A percentile compares a stretch with the other conserved stretches of the same genome.
Evolutionary conservation across 2,329 filamentous ascomycete species (phyloP).

Genomic region (Ceratocystis destructans): DNA sequence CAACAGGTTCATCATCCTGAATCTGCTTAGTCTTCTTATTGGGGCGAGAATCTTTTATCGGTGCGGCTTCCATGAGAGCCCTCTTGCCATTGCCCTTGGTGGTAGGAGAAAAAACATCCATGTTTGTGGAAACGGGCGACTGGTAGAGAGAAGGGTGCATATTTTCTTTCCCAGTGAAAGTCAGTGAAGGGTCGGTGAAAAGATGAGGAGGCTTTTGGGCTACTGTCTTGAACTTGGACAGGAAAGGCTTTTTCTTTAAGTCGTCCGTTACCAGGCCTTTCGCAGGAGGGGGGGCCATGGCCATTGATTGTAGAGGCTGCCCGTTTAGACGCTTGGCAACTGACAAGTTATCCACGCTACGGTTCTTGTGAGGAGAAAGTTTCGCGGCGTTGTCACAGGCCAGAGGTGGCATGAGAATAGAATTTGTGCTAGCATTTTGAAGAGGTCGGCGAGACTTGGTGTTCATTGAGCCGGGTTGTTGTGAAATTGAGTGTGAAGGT

Average conservation of each 20-base stretch:
- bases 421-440: constrained; percentile 16
- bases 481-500: neutral
- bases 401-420: constrained; percentile 9
- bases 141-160: constrained; percentile 38
- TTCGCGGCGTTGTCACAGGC: neutral
- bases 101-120: constrained; percentile 34
- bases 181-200: constrained; percentile 28
- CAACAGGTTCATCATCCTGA: constrained; percentile 10
- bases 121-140: constrained; percentile 31
- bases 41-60: constrained; percentile 53
- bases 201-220: constrained; percentile 36
- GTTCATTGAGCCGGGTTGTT: neutral
- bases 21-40: constrained; percentile 57
- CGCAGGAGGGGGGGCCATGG: constrained; percentile 50
- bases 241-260: constrained; percentile 46
- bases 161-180: constrained; percentile 41
- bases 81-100: constrained; percentile 29
- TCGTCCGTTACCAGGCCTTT: constrained; percentile 44
- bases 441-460: constrained; percentile 16
- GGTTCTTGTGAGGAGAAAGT: constrained; percentile 12
- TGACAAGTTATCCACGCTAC: constrained; percentile 6
- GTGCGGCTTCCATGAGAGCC: constrained; percentile 56
- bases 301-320: constrained; percentile 20
- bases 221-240: constrained; percentile 46
- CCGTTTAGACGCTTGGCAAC: constrained; percentile 9